Evolutionary conservation across 2,329 filamentous ascomycete species (phyloP).

Genomic region (Thelonectria olida): DNA sequence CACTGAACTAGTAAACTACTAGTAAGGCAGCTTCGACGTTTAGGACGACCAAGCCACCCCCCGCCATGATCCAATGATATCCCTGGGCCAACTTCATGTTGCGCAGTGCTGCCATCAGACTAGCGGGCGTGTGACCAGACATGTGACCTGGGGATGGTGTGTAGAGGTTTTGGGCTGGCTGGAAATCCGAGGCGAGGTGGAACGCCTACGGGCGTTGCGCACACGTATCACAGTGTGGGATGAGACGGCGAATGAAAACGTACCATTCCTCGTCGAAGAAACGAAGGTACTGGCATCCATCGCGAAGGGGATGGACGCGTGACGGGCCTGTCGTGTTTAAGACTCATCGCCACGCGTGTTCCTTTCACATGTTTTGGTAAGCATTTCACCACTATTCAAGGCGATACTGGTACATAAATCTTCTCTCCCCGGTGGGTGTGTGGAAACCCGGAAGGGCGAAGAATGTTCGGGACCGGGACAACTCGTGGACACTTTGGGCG

Average conservation of each 20-base stretch:
- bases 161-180: slow-evolving; percentile 30
- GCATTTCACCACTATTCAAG: slow-evolving; percentile 6
- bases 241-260: slow-evolving; percentile 29
- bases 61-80: slow-evolving; percentile 23
- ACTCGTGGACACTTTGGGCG: slow-evolving; percentile 3
- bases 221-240: slow-evolving; percentile 33
- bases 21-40: slow-evolving; percentile 7
- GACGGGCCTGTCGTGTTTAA: slow-evolving; percentile 28
- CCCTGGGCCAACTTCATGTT: slow-evolving; percentile 1
- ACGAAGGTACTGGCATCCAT: slow-evolving; percentile 18
- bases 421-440: not conserved
- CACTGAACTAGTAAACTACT: slow-evolving; percentile 17
- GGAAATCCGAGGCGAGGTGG: slow-evolving; percentile 24
- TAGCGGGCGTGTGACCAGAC: slow-evolving; percentile 23
- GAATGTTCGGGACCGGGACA: slow-evolving; percentile 9
- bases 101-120: slow-evolving; percentile 14
- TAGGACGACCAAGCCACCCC: slow-evolving; percentile 13
- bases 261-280: slow-evolving; percentile 24
- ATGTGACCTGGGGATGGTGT: slow-evolving; percentile 33
- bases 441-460: not conserved
- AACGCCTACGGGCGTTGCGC: slow-evolving; percentile 23
- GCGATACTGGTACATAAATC: not conserved
- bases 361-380: slow-evolving; percentile 19
- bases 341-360: slow-evolving; percentile 21
- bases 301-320: slow-evolving; percentile 27